Conservation (phyloP, 1,139 yeast genomes). For the Lodderomyces margitis region DNA sequence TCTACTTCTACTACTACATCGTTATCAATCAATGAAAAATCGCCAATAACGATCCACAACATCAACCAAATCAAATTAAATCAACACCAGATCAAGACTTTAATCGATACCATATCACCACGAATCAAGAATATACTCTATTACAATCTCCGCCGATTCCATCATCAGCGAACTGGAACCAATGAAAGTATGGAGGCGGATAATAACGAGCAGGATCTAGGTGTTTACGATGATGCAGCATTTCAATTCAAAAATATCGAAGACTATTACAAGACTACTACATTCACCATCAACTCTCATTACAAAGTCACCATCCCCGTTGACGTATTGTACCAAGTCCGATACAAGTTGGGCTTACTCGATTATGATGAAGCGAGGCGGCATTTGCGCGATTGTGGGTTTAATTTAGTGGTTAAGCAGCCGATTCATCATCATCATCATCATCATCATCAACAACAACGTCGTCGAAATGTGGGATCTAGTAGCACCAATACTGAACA, state of each 20-base stretch:
- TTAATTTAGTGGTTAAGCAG: not conserved
- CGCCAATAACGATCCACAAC: constrained; percentile 13
- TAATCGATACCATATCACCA: constrained; percentile 6
- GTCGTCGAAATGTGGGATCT: not conserved
- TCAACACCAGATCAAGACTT: constrained; percentile 1
- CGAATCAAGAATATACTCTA: constrained; percentile 7
- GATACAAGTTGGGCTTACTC: constrained; percentile 7
- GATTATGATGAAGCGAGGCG: constrained; percentile 8
- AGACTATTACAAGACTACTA: not conserved
- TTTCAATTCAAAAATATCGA: not conserved
- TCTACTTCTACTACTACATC: constrained; percentile 4
- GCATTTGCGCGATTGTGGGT: constrained; percentile 2
- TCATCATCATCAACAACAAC: not conserved
- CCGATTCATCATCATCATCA: not conserved
- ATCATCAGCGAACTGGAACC: not conserved
- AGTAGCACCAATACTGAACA: not conserved
- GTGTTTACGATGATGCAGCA: too few species aligned
- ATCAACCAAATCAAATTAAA: constrained; percentile 10
- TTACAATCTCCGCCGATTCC: constrained; percentile 1
- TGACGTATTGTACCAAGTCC: constrained; percentile 3
- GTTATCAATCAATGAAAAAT: constrained; percentile 14
- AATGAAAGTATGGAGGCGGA: not conserved
- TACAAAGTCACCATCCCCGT: constrained; percentile 8
- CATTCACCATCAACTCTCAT: constrained; percentile 3
- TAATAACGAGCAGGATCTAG: too few species aligned